phyloP scores from a whole-genome alignment of 495 filamentous ascomycete genomes.

The Oidiodendron maius region DNA sequence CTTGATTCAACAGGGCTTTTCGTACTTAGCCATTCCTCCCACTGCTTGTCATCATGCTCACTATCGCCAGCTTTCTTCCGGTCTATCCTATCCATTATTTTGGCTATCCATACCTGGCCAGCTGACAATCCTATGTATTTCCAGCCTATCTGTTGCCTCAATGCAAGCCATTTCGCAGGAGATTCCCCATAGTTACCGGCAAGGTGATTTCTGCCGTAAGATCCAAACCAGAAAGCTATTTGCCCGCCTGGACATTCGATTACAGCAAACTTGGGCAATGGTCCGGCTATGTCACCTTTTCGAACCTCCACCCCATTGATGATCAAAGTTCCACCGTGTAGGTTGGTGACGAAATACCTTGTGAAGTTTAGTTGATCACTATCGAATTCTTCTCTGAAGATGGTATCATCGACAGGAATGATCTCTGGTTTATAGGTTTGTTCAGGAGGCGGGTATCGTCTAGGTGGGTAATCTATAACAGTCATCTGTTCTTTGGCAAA shows the following conservation, averaged over 20 bases:
- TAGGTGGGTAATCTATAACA: constrained; percentile 5
- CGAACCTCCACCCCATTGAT: constrained; percentile 19
- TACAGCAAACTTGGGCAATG: constrained; percentile 20
- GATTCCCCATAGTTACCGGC: not conserved
- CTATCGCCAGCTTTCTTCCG: constrained; percentile 7
- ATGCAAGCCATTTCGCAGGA: constrained; percentile 4
- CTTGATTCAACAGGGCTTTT: not conserved
- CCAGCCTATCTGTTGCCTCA: constrained; percentile 11
- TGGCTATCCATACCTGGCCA: constrained; percentile 17
- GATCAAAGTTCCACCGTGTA: constrained; percentile 12
- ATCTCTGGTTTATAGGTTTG: not conserved
- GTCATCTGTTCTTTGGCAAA: constrained; percentile 8
- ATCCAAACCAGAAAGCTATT: constrained; percentile 18
- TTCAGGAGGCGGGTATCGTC: constrained; percentile 3
- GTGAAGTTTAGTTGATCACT: constrained; percentile 1
- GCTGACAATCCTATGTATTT: constrained; percentile 10
- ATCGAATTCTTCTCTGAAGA: constrained; percentile 12
- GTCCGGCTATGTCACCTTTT: constrained; percentile 17
- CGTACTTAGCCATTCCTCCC: constrained; percentile 9
- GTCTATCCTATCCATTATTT: constrained; percentile 13
- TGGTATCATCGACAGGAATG: constrained; percentile 9
- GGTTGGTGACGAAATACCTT: constrained; percentile 20
- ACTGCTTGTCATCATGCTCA: constrained; percentile 13
- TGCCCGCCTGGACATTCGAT: constrained; percentile 20
- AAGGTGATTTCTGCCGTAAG: constrained; percentile 10